Conservation (phyloP, 2,329 filamentous ascomycete species). For the Paraphoma sp. region DNA sequence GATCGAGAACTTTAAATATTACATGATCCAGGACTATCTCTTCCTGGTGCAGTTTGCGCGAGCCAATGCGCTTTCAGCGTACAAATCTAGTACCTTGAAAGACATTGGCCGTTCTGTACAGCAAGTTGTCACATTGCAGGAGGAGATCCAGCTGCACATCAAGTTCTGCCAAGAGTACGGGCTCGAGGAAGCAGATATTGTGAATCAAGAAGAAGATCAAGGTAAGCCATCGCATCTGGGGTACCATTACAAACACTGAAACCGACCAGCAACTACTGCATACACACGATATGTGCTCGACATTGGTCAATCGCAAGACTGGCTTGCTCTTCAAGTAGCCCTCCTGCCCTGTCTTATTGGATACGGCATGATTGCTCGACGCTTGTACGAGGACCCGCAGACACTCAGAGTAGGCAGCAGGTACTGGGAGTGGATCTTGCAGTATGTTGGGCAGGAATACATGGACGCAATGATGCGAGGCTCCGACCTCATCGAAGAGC, state of each 20-base stretch:
- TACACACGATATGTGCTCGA: constrained; percentile 88
- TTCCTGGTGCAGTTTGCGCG: constrained; percentile 88
- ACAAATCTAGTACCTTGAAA: constrained; percentile 77
- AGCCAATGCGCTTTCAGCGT: constrained; percentile 83
- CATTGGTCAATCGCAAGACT: constrained; percentile 85
- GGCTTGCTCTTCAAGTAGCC: constrained; percentile 83
- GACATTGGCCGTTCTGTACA: constrained; percentile 73
- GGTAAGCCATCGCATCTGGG: constrained; percentile 54
- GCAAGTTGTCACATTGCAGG: constrained; percentile 78
- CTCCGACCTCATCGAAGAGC: constrained; percentile 75
- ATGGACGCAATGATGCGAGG: constrained; percentile 73
- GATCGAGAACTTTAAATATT: constrained; percentile 80
- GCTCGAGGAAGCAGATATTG: constrained; percentile 75
- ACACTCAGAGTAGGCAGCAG: constrained; percentile 69
- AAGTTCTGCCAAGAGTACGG: constrained; percentile 84
- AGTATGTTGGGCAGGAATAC: constrained; percentile 85
- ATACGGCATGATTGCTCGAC: constrained; percentile 78
- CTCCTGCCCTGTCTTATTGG: constrained; percentile 89
- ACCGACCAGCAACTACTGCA: constrained; percentile 71
- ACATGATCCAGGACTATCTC: constrained; percentile 90
- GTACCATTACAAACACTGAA: constrained; percentile 2
- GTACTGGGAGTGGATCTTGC: constrained; percentile 92
- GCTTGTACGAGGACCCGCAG: constrained; percentile 69
- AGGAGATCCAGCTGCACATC: constrained; percentile 82
- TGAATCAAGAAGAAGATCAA: constrained; percentile 74